phyloP scores from a whole-genome alignment of 306 rosid genomes.

The Cotoneaster glaucophyllus region DNA sequence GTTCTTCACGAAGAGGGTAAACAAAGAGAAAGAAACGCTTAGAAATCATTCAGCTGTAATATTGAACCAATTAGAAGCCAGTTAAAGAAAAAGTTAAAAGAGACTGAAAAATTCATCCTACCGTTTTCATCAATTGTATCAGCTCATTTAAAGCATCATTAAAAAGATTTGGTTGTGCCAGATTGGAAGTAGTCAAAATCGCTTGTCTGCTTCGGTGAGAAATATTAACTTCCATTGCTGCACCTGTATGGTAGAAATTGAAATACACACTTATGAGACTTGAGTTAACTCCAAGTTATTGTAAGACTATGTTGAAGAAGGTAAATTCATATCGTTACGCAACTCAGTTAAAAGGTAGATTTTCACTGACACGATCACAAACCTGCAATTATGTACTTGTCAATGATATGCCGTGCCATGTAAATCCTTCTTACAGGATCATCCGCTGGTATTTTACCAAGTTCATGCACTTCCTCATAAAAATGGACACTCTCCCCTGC shows the following conservation, averaged over 20 bases:
- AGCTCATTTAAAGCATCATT: slow-evolving; percentile 62
- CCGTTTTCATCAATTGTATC: slow-evolving; percentile 70
- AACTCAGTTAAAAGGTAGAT: neutral
- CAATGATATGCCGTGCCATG: slow-evolving; percentile 92
- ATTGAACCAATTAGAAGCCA: neutral
- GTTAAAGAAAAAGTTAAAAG: slow-evolving; percentile 1
- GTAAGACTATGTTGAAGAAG: neutral
- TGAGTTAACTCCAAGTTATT: neutral
- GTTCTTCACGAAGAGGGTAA: slow-evolving; percentile 41
- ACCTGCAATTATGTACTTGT: slow-evolving; percentile 86
- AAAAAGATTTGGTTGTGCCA: slow-evolving; percentile 70
- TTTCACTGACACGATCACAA: slow-evolving; percentile 9
- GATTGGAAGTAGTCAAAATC: slow-evolving; percentile 63
- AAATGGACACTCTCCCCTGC: slow-evolving; percentile 98
- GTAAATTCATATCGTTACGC: neutral
- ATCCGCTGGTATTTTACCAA: slow-evolving; percentile 62
- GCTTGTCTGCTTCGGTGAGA: slow-evolving; percentile 84
- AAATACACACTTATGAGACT: neutral
- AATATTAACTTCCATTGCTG: slow-evolving; percentile 81
- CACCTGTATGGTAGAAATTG: slow-evolving; percentile 47
- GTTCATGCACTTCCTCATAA: slow-evolving; percentile 83
- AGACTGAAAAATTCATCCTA: slow-evolving; percentile 17
- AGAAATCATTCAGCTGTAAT: neutral
- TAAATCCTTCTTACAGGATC: slow-evolving; percentile 88
- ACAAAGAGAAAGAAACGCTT: neutral